These are phyloP conservation scores for Fusarium piperis DNA, from an alignment of 2,329 filamentous ascomycete species.

Conservation along the genomic window DNA sequence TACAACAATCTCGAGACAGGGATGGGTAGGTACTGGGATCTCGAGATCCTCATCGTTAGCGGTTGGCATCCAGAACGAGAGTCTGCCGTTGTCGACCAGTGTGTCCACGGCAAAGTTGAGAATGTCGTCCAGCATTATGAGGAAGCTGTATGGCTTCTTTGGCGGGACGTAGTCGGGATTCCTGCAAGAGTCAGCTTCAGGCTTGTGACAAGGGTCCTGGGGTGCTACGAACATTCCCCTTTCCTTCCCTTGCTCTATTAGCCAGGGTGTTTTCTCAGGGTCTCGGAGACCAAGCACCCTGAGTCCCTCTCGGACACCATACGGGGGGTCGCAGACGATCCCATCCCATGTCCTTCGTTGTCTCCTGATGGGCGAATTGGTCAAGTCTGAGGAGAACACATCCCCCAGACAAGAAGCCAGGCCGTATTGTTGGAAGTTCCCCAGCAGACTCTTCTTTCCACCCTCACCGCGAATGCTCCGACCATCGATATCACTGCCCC, in stretches of 20 bases:
- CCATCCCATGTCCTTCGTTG: slow-evolving; percentile 77
- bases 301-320: slow-evolving; percentile 91
- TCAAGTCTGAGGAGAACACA: slow-evolving; percentile 86
- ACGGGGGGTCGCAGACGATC: slow-evolving; percentile 95
- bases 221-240: slow-evolving; percentile 71
- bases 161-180: slow-evolving; percentile 79
- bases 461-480: slow-evolving; percentile 82
- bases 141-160: slow-evolving; percentile 91
- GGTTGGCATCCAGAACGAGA: slow-evolving; percentile 98
- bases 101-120: slow-evolving; percentile 81
- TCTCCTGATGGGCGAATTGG: slow-evolving; percentile 79
- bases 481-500: slow-evolving; percentile 94
- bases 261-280: slow-evolving; percentile 65
- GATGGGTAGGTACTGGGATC: slow-evolving; percentile 80
- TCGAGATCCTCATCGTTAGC: slow-evolving; percentile 82
- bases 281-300: slow-evolving; percentile 85
- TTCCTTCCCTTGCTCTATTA: slow-evolving; percentile 74
- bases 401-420: slow-evolving; percentile 75
- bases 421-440: slow-evolving; percentile 88
- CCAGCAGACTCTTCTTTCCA: slow-evolving; percentile 59
- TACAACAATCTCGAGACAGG: slow-evolving; percentile 75
- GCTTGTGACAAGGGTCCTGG: background rate
- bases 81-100: slow-evolving; percentile 79
- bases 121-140: slow-evolving; percentile 90
- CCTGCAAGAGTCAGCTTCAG: slow-evolving; percentile 44